Conservation (phyloP, 176 grass and related monocot genomes). For the Olyra latifolia region DNA sequence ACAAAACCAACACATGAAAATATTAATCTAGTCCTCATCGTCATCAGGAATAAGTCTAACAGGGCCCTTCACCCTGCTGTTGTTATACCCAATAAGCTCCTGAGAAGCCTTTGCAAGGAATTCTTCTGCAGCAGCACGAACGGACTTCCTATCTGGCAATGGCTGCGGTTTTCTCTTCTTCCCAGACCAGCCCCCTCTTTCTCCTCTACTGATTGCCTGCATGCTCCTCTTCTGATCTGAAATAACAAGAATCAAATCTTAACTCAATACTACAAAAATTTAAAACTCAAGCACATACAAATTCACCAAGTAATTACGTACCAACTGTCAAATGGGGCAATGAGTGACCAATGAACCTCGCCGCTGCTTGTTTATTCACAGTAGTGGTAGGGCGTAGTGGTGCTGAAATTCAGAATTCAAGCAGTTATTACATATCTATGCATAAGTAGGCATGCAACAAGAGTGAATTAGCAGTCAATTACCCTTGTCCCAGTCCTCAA, state of each 20-base stretch:
- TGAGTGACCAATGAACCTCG: slow-evolving; percentile 79
- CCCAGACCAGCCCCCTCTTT: slow-evolving; percentile 48
- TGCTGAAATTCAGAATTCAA: slow-evolving; percentile 55
- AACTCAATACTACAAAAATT: slow-evolving; percentile 20
- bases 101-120: slow-evolving; percentile 84
- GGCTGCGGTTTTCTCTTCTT: slow-evolving; percentile 72
- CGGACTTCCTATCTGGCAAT: slow-evolving; percentile 50
- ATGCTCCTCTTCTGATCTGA: slow-evolving; percentile 81
- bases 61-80: slow-evolving; percentile 67
- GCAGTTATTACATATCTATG: not conserved
- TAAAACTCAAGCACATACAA: not conserved
- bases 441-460: slow-evolving; percentile 5
- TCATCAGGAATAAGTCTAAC: slow-evolving; percentile 55
- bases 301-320: slow-evolving; percentile 34
- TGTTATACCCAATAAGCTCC: slow-evolving; percentile 55
- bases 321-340: slow-evolving; percentile 77
- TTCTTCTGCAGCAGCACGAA: slow-evolving; percentile 73
- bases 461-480: slow-evolving; percentile 18
- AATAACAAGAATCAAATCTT: slow-evolving; percentile 26
- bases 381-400: slow-evolving; percentile 69
- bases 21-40: slow-evolving; percentile 56
- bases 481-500: slow-evolving; percentile 84
- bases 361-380: slow-evolving; percentile 80
- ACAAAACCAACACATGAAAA: slow-evolving; percentile 6
- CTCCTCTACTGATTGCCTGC: slow-evolving; percentile 77